phyloP scores from a whole-genome alignment of 2,329 filamentous ascomycete genomes.

The Endothia cerciana region DNA sequence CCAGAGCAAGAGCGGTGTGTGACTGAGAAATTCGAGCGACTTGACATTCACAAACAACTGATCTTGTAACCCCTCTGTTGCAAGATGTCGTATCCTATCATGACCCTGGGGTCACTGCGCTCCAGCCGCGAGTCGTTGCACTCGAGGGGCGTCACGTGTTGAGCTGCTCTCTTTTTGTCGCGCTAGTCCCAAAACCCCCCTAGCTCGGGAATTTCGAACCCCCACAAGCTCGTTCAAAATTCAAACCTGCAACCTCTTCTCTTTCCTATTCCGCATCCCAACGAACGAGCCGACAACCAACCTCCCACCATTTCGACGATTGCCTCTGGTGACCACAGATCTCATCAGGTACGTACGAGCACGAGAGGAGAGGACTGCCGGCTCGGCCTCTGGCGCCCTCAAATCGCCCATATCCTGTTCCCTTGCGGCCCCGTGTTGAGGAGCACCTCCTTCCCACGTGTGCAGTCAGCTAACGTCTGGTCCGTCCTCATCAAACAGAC shows the following conservation, averaged over 20 bases:
- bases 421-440: neutral
- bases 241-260: slow-evolving; percentile 22
- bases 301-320: slow-evolving; percentile 26
- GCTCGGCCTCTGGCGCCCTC: neutral
- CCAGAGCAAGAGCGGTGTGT: neutral
- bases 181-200: neutral
- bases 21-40: neutral
- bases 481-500: slow-evolving; percentile 50
- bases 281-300: slow-evolving; percentile 30
- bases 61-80: neutral
- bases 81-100: too few species aligned
- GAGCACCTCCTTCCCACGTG: neutral
- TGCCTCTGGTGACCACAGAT: slow-evolving; percentile 30
- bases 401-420: neutral
- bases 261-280: slow-evolving; percentile 17
- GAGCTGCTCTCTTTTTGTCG: neutral
- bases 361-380: neutral
- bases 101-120: neutral
- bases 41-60: neutral
- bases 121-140: neutral
- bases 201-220: slow-evolving; percentile 15
- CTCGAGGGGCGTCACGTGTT: slow-evolving; percentile 18
- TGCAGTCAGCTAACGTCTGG: slow-evolving; percentile 32
- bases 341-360: slow-evolving; percentile 31
- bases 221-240: slow-evolving; percentile 26